Conservation (phyloP, 106 monocot species). For the Ottelia alismoides region DNA sequence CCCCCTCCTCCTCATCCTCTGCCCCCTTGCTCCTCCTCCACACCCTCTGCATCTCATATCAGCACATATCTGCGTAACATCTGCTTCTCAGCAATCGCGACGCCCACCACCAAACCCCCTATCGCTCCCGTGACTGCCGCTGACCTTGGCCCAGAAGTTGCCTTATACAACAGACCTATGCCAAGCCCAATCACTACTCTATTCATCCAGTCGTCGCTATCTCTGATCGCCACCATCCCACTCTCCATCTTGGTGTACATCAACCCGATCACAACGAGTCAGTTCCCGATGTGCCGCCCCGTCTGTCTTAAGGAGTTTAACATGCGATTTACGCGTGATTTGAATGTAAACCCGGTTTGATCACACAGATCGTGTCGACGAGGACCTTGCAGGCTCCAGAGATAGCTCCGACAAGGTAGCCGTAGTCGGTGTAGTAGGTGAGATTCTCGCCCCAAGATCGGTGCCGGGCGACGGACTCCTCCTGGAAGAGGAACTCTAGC, state of each 20-base stretch:
- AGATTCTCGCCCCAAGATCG: conserved; percentile 80
- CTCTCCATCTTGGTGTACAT: conserved; percentile 62
- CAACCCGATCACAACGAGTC: conserved; percentile 49
- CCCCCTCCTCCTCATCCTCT: too few species aligned
- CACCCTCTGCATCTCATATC: too few species aligned
- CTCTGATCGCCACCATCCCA: conserved; percentile 30
- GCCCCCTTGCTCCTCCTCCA: too few species aligned
- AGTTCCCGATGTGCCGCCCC: conserved; percentile 48
- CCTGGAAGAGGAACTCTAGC: conserved; percentile 76
- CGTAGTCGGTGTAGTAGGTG: conserved; percentile 71
- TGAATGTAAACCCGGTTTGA: conserved; percentile 38
- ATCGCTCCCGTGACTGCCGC: conserved; percentile 66
- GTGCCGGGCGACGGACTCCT: conserved; percentile 41
- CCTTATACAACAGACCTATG: conserved; percentile 36
- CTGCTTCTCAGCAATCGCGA: conserved; percentile 57
- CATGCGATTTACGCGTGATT: conserved; percentile 46
- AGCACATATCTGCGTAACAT: conserved; percentile 64
- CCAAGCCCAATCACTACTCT: conserved; percentile 54
- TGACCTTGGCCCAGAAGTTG: conserved; percentile 45
- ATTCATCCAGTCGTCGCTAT: conserved; percentile 56
- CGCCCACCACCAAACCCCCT: conserved; percentile 60
- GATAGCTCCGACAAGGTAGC: too few species aligned
- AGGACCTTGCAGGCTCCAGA: conserved; percentile 38
- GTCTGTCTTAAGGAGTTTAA: conserved; percentile 50
- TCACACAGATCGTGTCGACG: conserved; percentile 13